Base-by-base conservation (phyloP, 169 alveolate species). In the Cryptosporidium baileyi region DNA sequence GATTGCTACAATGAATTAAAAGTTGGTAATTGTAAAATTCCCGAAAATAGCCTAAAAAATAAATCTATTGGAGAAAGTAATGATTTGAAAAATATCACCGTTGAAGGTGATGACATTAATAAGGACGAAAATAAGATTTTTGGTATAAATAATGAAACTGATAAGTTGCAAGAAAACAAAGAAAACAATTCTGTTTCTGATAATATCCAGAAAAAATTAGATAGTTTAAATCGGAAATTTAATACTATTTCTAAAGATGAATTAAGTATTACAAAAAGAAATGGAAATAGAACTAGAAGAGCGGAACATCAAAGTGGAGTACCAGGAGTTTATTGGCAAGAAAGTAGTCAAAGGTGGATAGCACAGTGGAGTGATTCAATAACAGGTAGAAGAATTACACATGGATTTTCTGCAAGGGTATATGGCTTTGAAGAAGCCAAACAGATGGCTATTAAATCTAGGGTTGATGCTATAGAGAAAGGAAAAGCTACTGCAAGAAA, bases 251-350 rank as follows among this genome's bases (percentile, higher is more conserved):
- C 19, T 19, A 26, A 47, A 11, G 59, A 47, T n/a, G 19, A 47
- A 47, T n/a, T 11, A 0, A n/a, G 30, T 47, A 47, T 26, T n/a
- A 47, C 15, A 11, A 47, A 47, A 47, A 26, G 59, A 5, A 47
- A 19, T n/a, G 59, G 59, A 0, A 57, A 47, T 4, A 74, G 85
- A 36, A 13, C 61, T 17, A 74, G 85, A 57, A 74, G 57, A 54
- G 65, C 85, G 7, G 85, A 74, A 36, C 85, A 74, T 22, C 85
- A 74, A 41, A 74, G 85, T 24, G 85, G 85, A 32, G 85, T 74
- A 19, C 85, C 85, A n/a, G 85, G 85, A 34, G 85, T 74, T 34
- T 74, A 74, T 40, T 74, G 85, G 85, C 85, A 74, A 22, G 85
- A 74, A 38, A 74, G 85, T 15, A 74, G 85, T 24, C 85, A 74